Percentiles rank a stretch among this genome's conserved stretches.
Evolutionary conservation across 352 stramenopile species (phyloP).

Genomic region (Globisporangium ultimum): DNA sequence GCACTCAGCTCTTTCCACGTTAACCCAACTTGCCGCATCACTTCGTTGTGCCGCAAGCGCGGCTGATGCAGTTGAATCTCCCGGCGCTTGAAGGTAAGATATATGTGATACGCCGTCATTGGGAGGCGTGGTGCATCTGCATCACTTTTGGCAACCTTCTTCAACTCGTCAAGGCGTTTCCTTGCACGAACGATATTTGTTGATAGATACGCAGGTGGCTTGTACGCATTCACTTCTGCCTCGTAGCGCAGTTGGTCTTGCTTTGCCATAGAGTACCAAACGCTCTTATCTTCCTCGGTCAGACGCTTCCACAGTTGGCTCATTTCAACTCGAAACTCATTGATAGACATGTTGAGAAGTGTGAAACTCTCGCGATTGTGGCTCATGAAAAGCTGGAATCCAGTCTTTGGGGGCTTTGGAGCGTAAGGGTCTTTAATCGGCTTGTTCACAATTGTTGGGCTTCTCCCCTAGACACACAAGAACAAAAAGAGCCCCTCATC

Average conservation of each 20-base stretch:
- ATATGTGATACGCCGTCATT: constrained; percentile 43
- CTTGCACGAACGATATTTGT: constrained; percentile 15
- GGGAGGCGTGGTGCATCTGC: constrained; percentile 31
- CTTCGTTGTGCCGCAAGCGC: constrained; percentile 36
- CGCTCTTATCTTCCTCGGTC: constrained; percentile 31
- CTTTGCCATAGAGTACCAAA: constrained; percentile 46
- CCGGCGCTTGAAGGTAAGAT: constrained; percentile 29
- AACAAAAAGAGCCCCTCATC: background rate
- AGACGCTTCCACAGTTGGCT: constrained; percentile 48
- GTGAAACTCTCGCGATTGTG: constrained; percentile 53
- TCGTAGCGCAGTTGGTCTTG: constrained; percentile 45
- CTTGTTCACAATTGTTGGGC: constrained; percentile 6
- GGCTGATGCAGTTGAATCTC: constrained; percentile 26
- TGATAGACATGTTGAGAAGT: constrained; percentile 48
- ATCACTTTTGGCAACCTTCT: constrained; percentile 24
- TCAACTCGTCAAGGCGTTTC: constrained; percentile 37
- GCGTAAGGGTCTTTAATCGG: constrained; percentile 36
- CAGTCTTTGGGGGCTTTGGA: constrained; percentile 39
- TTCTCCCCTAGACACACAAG: constrained; percentile 3
- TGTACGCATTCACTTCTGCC: constrained; percentile 45
- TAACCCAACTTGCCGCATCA: constrained; percentile 39
- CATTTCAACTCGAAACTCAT: constrained; percentile 57
- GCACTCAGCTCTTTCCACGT: constrained; percentile 40
- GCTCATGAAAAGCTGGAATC: constrained; percentile 60
- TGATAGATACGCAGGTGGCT: constrained; percentile 33